Percentiles rank a stretch among this genome's conserved stretches.
Conservation (phyloP, 441 rosid species). For the Pelargonium fulgidum region DNA sequence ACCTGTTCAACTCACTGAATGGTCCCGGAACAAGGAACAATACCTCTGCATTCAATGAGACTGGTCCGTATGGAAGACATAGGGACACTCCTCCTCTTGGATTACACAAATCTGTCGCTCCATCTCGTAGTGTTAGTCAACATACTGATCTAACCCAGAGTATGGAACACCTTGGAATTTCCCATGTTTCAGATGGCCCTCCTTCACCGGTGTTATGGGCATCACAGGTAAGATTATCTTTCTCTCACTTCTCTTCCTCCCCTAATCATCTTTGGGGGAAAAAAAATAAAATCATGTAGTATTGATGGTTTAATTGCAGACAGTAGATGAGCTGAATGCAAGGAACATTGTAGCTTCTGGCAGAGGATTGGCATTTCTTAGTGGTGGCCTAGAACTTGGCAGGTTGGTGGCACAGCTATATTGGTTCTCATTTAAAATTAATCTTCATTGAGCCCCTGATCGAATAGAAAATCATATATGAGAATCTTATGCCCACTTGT, state of each 20-base stretch:
- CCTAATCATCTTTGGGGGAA: slow-evolving; percentile 6
- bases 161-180: slow-evolving; percentile 1
- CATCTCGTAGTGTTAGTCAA: slow-evolving; percentile 35
- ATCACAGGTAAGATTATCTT: slow-evolving; percentile 41
- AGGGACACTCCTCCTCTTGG: slow-evolving; percentile 38
- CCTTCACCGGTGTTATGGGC: slow-evolving; percentile 56
- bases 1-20: slow-evolving; percentile 39
- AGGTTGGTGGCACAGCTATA: slow-evolving; percentile 40
- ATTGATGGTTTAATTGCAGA: slow-evolving; percentile 37
- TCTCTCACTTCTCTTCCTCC: slow-evolving; percentile 20
- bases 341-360: slow-evolving; percentile 39
- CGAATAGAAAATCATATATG: no score
- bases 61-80: slow-evolving; percentile 42
- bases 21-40: slow-evolving; percentile 34
- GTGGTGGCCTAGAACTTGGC: slow-evolving; percentile 51
- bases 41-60: slow-evolving; percentile 40
- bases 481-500: no score
- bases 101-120: slow-evolving; percentile 34
- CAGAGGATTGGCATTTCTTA: slow-evolving; percentile 48
- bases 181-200: slow-evolving; percentile 28
- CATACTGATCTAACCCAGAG: slow-evolving; percentile 1
- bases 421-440: background rate
- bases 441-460: background rate
- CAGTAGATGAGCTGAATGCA: slow-evolving; percentile 32
- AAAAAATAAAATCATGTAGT: background rate